These are phyloP conservation scores for Epithele typhae DNA, from an alignment of 768 basidiomycete species.

Conservation along the genomic window DNA sequence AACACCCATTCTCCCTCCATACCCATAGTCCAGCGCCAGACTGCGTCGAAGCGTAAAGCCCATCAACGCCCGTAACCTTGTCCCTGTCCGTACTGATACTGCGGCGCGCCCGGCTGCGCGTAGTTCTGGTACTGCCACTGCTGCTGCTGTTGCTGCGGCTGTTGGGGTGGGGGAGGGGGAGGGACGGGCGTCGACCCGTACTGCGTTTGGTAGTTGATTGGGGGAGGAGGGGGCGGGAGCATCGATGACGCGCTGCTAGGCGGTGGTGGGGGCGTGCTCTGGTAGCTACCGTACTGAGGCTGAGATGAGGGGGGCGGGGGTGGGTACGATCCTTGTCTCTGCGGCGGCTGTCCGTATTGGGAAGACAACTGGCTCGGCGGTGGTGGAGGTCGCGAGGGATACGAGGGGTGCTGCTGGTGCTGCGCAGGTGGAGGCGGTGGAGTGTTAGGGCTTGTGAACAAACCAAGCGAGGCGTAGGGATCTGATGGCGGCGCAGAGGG, in stretches of 20 bases:
- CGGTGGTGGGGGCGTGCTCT: slow-evolving; percentile 13
- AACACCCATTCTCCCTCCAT: no score
- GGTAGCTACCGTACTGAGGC: slow-evolving; percentile 14
- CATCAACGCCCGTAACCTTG: slow-evolving; percentile 14
- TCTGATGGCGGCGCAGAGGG: slow-evolving; percentile 17
- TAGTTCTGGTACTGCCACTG: slow-evolving; percentile 18
- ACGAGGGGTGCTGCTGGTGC: slow-evolving; percentile 14
- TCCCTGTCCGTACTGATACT: slow-evolving; percentile 14
- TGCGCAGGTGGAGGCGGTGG: slow-evolving; percentile 14
- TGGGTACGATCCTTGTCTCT: slow-evolving; percentile 17
- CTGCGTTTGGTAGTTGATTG: slow-evolving; percentile 17
- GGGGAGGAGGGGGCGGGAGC: slow-evolving; percentile 16
- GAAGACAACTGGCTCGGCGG: slow-evolving; percentile 16
- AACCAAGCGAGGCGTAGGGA: slow-evolving; percentile 22
- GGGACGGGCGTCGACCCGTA: slow-evolving; percentile 8
- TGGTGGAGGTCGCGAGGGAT: slow-evolving; percentile 1
- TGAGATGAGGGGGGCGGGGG: slow-evolving; percentile 19
- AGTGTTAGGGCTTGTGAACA: slow-evolving; percentile 11
- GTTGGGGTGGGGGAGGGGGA: slow-evolving; percentile 1
- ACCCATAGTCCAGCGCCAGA: no score
- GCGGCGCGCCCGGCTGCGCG: slow-evolving; percentile 15
- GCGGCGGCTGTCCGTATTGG: slow-evolving; percentile 17
- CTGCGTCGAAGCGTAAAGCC: no score
- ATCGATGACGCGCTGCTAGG: slow-evolving; percentile 2
- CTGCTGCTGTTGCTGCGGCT: neutral